Percentiles rank a stretch among this genome's conserved stretches.
Evolutionary conservation across 495 filamentous ascomycete genomes (phyloP).

Genomic region (Daldinia grandis): DNA sequence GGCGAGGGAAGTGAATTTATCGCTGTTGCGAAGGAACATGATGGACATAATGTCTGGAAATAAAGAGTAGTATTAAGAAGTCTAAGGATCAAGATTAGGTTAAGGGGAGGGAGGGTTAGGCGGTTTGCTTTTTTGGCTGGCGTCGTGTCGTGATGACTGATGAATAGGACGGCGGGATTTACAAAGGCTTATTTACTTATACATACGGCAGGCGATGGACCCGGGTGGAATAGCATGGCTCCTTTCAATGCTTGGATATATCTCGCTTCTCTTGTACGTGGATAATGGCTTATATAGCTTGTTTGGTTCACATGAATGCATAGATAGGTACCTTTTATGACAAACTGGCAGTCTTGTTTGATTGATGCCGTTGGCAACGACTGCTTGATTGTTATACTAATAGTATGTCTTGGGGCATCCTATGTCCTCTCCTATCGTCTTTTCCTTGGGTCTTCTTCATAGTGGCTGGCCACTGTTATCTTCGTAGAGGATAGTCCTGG

Average conservation of each 20-base stretch:
- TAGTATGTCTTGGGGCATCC: constrained; percentile 7
- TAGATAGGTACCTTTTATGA: background rate
- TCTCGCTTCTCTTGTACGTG: background rate
- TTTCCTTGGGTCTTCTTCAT: background rate
- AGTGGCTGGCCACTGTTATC: background rate
- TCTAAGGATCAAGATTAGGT: background rate
- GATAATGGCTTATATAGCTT: background rate
- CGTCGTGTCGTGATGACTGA: constrained; percentile 17
- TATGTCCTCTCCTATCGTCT: background rate
- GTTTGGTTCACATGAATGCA: constrained; percentile 10
- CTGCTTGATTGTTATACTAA: background rate
- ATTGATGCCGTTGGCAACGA: background rate
- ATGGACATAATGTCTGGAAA: constrained; percentile 53
- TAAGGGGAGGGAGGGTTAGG: background rate
- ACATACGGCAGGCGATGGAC: constrained; percentile 9
- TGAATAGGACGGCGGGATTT: constrained; percentile 15
- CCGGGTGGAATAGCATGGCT: background rate
- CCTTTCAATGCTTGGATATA: constrained; percentile 11
- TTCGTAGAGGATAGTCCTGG: background rate
- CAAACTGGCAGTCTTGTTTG: background rate
- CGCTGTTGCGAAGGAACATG: constrained; percentile 49
- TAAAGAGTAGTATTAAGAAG: background rate
- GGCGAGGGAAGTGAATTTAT: constrained; percentile 50
- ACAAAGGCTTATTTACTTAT: constrained; percentile 21
- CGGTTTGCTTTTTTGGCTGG: background rate